Percentiles rank a stretch among this genome's conserved stretches.
Evolutionary conservation across 352 stramenopile species (phyloP).

Genomic region (Pythium sp.): DNA sequence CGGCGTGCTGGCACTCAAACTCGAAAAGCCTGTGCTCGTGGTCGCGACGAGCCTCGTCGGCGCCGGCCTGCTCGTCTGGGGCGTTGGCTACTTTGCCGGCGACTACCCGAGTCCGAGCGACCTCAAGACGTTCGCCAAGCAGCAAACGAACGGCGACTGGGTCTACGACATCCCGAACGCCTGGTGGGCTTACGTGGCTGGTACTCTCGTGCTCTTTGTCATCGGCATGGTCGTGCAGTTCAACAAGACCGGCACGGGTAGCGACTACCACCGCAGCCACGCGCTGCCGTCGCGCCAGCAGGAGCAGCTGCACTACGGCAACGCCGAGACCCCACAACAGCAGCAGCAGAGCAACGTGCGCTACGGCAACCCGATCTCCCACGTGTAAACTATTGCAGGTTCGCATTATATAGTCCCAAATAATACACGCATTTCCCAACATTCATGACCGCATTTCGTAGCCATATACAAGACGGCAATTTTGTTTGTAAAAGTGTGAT

Average conservation of each 20-base stretch:
- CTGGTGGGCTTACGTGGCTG: constrained; percentile 58
- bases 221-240: constrained; percentile 62
- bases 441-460: neutral
- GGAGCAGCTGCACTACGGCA: neutral
- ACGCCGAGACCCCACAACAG: constrained; percentile 11
- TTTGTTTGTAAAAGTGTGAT: no score
- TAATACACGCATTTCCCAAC: neutral
- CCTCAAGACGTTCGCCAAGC: constrained; percentile 38
- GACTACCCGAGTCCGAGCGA: constrained; percentile 52
- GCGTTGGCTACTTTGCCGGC: constrained; percentile 61
- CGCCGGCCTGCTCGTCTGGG: constrained; percentile 46
- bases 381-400: constrained; percentile 3
- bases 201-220: constrained; percentile 50
- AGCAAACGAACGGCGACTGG: constrained; percentile 38
- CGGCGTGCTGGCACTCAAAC: constrained; percentile 38
- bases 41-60: constrained; percentile 52
- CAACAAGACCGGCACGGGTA: constrained; percentile 42
- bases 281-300: constrained; percentile 10
- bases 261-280: constrained; percentile 15
- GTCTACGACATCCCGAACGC: constrained; percentile 53
- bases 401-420: neutral
- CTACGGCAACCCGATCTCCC: constrained; percentile 17
- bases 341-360: constrained; percentile 12
- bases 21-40: constrained; percentile 58
- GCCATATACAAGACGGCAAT: no score